Evolutionary conservation across 2,329 filamentous ascomycete genomes (phyloP), one percentile per base, ranked within the genome.

Genomic region (Clonostachys rosea): DNA sequence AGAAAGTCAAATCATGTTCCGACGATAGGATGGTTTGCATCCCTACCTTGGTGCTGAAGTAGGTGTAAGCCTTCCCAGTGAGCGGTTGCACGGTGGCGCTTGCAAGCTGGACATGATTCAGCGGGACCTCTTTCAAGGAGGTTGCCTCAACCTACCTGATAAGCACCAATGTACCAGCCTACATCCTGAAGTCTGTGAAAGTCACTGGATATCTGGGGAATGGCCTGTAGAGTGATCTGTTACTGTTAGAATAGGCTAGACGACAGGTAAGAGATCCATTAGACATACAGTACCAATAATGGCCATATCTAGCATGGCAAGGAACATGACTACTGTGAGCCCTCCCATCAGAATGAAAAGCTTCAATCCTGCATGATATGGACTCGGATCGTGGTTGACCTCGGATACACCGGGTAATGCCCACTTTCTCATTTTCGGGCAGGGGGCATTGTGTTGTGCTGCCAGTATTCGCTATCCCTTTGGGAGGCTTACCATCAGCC

Each of bases 101-200:
- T 43, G 6, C 5, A 40, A 24, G 17, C 5, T 30, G 17, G 14
- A n/a, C 20, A 16, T 35, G n/a, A 17, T 37, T 18, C 13, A 14
- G 11, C n/a, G 13, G 20, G 20, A 2, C n/a, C 6, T 11, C 24
- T 42, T 16, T n/a, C 11, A 10, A 10, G 34, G 17, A 41, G 8
- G 34, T 43, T 54, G 34, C 54, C 64, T 61, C 60, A 71, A 18
- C 67, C 58, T 39, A 78, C 61, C 34, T 69, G 66, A 52, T 74
- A 76, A 17, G 70, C 70, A 40, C 69, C 69, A 2, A 66, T 69
- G 51, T 79, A 79, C 76, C 76, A 80, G 18, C 75, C 76, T 8
- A 79, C 68, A 52, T 80, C 75, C 10, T 63, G 56, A 1, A 79
- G 60, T 12, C 68, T 66, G 45, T 75, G 65, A 57, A 76, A 74